Evolutionary conservation across 345 rosid genomes (phyloP).

Genomic region (Dovyalis caffra): DNA sequence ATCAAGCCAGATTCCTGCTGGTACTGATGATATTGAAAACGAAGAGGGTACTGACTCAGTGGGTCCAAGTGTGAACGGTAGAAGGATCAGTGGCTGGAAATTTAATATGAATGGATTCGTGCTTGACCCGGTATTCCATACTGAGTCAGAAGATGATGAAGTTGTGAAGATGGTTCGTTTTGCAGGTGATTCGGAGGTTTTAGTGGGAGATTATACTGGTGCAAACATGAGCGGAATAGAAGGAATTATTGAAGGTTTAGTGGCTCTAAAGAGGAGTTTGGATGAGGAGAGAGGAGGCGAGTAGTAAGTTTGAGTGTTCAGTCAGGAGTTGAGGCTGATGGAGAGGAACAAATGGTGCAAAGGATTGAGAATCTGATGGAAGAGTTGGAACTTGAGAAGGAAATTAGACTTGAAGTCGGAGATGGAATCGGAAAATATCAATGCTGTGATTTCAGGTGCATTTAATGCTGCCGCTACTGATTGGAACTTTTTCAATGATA

Average conservation of each 20-base stretch:
- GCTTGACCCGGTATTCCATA: conserved; percentile 65
- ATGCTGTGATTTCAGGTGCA: too few relatives aligned
- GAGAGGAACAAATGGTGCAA: too few relatives aligned
- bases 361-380: too few relatives aligned
- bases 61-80: neutral
- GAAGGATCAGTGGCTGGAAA: conserved; percentile 82
- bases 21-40: conserved; percentile 23
- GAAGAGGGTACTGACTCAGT: conserved; percentile 19
- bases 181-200: conserved; percentile 12
- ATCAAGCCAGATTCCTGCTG: neutral
- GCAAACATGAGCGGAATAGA: neutral
- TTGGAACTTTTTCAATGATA: too few relatives aligned
- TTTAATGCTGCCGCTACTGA: too few relatives aligned
- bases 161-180: conserved; percentile 28
- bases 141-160: conserved; percentile 13
- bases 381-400: too few relatives aligned
- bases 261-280: conserved; percentile 54
- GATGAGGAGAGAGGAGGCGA: conserved; percentile 64
- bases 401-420: too few relatives aligned
- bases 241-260: conserved; percentile 16
- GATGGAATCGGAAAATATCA: too few relatives aligned
- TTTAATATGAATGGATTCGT: conserved; percentile 65
- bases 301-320: conserved; percentile 32
- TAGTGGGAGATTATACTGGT: neutral
- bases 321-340: too few relatives aligned